A percentile compares a stretch with the other conserved stretches of the same genome.
phyloP scores from a whole-genome alignment of 805 yeast genomes.

The Lipomyces oligophaga region DNA sequence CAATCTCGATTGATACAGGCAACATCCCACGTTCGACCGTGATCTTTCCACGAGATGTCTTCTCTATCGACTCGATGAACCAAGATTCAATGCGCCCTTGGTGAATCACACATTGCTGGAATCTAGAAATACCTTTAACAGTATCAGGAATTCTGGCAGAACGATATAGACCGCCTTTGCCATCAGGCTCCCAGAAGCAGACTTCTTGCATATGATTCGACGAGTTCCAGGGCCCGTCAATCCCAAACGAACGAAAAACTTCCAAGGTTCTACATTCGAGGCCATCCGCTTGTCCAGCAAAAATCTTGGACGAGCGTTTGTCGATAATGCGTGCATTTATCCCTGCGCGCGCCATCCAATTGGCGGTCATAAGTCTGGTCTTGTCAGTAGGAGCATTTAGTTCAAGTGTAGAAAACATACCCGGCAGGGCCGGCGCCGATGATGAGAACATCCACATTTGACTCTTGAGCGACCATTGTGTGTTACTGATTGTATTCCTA shows the following conservation, averaged over 20 bases:
- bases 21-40: conserved; percentile 25
- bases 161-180: conserved; percentile 33
- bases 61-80: conserved; percentile 32
- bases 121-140: conserved; percentile 36
- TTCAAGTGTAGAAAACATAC: background rate
- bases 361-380: conserved; percentile 35
- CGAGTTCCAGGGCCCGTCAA: conserved; percentile 34
- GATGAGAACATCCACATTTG: conserved; percentile 35
- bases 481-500: background rate
- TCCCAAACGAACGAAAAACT: conserved; percentile 35
- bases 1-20: conserved; percentile 21
- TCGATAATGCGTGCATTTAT: conserved; percentile 36
- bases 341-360: conserved; percentile 37
- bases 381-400: background rate
- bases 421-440: conserved; percentile 44
- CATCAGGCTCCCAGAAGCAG: conserved; percentile 36
- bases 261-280: conserved; percentile 38
- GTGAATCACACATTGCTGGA: conserved; percentile 36
- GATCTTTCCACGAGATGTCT: conserved; percentile 13
- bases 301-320: conserved; percentile 34
- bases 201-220: conserved; percentile 34
- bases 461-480: conserved; percentile 8
- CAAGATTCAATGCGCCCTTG: conserved; percentile 38
- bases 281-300: conserved; percentile 41
- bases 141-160: conserved; percentile 35